phyloP scores from a whole-genome alignment of 352 stramenopile species.

The Phytophthora melonis region DNA sequence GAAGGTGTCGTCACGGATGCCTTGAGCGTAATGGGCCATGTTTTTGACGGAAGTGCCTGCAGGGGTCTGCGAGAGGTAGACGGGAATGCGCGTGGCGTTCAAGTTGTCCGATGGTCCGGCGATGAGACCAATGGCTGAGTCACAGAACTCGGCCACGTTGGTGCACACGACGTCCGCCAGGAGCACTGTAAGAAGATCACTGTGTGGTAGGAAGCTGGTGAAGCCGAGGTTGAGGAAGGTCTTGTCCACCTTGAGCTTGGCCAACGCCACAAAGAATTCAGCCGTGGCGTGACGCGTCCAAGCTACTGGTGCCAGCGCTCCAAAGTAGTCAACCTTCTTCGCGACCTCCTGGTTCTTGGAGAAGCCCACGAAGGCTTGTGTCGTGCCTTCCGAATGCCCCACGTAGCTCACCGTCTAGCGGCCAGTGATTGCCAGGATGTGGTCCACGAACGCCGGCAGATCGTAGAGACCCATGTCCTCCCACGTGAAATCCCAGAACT shows the following conservation, averaged over 20 bases:
- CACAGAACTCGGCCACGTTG: constrained; percentile 47
- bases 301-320: constrained; percentile 53
- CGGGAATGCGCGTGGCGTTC: constrained; percentile 57
- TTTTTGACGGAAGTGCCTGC: constrained; percentile 65
- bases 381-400: constrained; percentile 44
- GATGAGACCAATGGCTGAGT: constrained; percentile 51
- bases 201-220: constrained; percentile 44
- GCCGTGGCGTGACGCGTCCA: constrained; percentile 40
- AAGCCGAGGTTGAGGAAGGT: constrained; percentile 38
- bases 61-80: constrained; percentile 61
- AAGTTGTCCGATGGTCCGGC: constrained; percentile 50
- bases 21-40: constrained; percentile 44
- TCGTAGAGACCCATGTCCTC: constrained; percentile 63
- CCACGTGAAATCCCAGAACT: constrained; percentile 65
- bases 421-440: constrained; percentile 45
- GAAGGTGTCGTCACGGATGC: too few species aligned
- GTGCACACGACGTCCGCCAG: constrained; percentile 48
- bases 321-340: constrained; percentile 50
- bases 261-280: constrained; percentile 39
- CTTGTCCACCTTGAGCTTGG: constrained; percentile 48
- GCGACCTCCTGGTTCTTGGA: constrained; percentile 59
- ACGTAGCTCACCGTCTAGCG: constrained; percentile 54
- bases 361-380: constrained; percentile 62
- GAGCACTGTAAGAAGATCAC: constrained; percentile 12
- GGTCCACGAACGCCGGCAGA: constrained; percentile 43